These are phyloP conservation scores for Tolypocladium nubicola DNA, from an alignment of 2,329 filamentous ascomycete species.

Conservation along the genomic window DNA sequence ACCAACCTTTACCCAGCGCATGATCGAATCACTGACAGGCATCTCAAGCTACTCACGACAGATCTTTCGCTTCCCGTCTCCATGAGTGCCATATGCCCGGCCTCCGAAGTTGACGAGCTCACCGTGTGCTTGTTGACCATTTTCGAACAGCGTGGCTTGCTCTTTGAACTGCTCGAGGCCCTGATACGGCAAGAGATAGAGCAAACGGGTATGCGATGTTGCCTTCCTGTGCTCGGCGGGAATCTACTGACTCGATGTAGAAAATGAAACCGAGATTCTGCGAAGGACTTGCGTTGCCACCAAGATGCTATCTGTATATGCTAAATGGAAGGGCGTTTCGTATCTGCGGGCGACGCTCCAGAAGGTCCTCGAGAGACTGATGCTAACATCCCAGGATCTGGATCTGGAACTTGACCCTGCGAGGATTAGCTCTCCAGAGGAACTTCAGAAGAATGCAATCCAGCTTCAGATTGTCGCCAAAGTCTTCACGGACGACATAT, in stretches of 20 bases:
- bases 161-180: conserved; percentile 53
- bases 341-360: conserved; percentile 56
- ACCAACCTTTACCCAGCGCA: background rate
- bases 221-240: background rate
- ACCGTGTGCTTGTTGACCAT: conserved; percentile 57
- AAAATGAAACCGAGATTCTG: conserved; percentile 58
- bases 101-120: conserved; percentile 57
- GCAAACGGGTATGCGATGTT: conserved; percentile 40
- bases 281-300: conserved; percentile 62
- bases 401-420: conserved; percentile 59
- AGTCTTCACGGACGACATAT: conserved; percentile 62
- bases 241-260: conserved; percentile 17
- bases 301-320: conserved; percentile 61
- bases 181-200: conserved; percentile 60
- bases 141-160: conserved; percentile 56
- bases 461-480: conserved; percentile 58
- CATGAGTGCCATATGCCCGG: conserved; percentile 56
- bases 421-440: conserved; percentile 47
- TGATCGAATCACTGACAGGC: background rate
- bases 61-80: conserved; percentile 53
- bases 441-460: conserved; percentile 54
- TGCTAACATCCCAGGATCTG: conserved; percentile 55
- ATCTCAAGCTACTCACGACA: conserved; percentile 44
- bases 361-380: conserved; percentile 55
- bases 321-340: conserved; percentile 57